phyloP scores from a whole-genome alignment of 164 flowering plant species.

The Litsea cubeba region DNA sequence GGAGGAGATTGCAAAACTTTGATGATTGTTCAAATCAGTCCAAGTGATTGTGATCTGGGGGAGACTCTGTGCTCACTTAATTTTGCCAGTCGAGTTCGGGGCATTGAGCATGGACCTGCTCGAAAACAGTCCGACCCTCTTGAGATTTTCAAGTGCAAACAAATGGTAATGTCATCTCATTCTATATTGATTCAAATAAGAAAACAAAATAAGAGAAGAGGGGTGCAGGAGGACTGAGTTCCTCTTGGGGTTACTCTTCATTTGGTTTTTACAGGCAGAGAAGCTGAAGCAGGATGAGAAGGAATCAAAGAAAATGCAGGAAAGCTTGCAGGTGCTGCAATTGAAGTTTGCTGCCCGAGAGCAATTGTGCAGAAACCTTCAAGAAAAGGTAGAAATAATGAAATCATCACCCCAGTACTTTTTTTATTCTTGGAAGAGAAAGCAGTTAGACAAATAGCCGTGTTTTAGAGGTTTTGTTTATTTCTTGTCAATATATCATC shows the following conservation, averaged over 20 bases:
- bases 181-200: not conserved
- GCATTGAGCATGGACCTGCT: constrained; percentile 80
- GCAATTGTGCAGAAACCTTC: constrained; percentile 62
- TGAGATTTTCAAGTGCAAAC: constrained; percentile 75
- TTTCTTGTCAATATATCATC: too few relatives aligned
- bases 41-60: constrained; percentile 58
- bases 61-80: constrained; percentile 88
- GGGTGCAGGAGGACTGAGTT: too few relatives aligned
- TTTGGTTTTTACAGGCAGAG: constrained; percentile 54
- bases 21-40: constrained; percentile 92
- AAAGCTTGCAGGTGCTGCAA: constrained; percentile 68
- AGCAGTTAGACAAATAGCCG: too few relatives aligned
- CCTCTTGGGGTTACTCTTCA: not conserved
- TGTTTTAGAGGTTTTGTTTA: too few relatives aligned
- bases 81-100: constrained; percentile 82
- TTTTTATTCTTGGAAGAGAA: too few relatives aligned
- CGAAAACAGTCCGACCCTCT: constrained; percentile 67
- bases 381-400: constrained; percentile 60
- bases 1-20: constrained; percentile 97
- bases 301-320: constrained; percentile 74
- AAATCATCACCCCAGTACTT: not conserved
- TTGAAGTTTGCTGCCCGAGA: constrained; percentile 69
- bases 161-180: constrained; percentile 47
- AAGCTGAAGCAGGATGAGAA: constrained; percentile 84
- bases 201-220: not conserved